Conservation (phyloP, 2,329 filamentous ascomycete species). For the Scytalidium sp. region DNA sequence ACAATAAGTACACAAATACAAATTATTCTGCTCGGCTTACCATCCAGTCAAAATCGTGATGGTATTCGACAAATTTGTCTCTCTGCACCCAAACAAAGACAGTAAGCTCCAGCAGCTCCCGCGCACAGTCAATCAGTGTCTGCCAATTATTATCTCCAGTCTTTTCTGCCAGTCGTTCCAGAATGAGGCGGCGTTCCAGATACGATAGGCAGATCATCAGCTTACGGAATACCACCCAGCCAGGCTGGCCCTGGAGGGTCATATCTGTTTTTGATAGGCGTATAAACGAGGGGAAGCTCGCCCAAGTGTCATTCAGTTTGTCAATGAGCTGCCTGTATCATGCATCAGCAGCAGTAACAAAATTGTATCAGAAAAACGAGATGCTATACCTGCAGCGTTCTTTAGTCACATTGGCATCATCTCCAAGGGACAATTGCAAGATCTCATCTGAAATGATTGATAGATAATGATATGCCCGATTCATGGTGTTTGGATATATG, state of each 20-base stretch:
- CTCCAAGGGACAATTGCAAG: conserved; percentile 47
- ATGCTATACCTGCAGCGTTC: conserved; percentile 17
- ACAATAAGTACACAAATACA: conserved; percentile 16
- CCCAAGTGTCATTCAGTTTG: conserved; percentile 32
- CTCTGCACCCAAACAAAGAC: conserved; percentile 48
- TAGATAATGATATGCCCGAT: conserved; percentile 44
- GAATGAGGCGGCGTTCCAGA: conserved; percentile 55
- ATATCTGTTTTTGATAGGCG: conserved; percentile 35
- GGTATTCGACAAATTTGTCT: conserved; percentile 38
- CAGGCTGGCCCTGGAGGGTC: conserved; percentile 32
- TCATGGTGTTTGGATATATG: conserved; percentile 41
- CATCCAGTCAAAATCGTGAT: conserved; percentile 48
- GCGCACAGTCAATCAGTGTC: conserved; percentile 40
- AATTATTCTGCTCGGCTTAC: neutral
- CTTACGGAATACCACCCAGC: conserved; percentile 39
- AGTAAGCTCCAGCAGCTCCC: conserved; percentile 44
- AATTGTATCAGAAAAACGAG: neutral
- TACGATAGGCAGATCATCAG: conserved; percentile 45
- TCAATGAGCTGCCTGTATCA: conserved; percentile 15
- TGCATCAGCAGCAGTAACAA: neutral
- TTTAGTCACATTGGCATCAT: conserved; percentile 14
- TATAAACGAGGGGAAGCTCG: conserved; percentile 29
- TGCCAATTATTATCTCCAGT: conserved; percentile 35
- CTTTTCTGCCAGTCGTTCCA: conserved; percentile 54
- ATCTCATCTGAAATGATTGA: conserved; percentile 55